A percentile compares a stretch with the other conserved stretches of the same genome.
Conservation (phyloP, 208 protist species). For the Dictyostelium gargantuum region DNA sequence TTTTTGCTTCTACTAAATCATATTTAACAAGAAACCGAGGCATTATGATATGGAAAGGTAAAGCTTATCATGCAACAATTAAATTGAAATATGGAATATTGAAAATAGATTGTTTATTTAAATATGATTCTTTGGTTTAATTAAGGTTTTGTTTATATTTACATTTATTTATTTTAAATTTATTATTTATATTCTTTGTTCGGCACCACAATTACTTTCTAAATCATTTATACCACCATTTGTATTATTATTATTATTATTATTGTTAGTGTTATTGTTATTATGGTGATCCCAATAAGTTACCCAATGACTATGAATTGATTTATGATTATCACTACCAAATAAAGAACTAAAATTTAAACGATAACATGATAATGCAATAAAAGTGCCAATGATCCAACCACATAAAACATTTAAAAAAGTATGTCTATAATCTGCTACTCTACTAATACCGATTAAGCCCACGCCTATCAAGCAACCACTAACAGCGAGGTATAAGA, state of each 20-base stretch:
- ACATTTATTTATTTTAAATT: too few species aligned
- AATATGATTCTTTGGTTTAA: too few species aligned
- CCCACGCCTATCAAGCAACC: neutral
- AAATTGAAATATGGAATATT: too few species aligned
- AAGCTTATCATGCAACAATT: too few species aligned
- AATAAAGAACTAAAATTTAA: slow-evolving; percentile 36
- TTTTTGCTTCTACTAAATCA: too few species aligned
- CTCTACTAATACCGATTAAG: neutral
- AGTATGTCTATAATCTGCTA: slow-evolving; percentile 26
- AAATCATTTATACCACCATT: neutral
- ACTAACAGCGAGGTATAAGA: neutral
- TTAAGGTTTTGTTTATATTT: too few species aligned
- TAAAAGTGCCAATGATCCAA: neutral
- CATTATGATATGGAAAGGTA: too few species aligned
- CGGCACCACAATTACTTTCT: neutral
- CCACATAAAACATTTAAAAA: slow-evolving; percentile 32
- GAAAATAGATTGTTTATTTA: too few species aligned
- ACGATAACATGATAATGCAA: neutral
- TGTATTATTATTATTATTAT: neutral
- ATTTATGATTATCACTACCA: slow-evolving; percentile 24
- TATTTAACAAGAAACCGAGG: too few species aligned
- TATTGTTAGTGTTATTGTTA: neutral
- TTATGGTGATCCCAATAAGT: neutral
- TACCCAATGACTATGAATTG: neutral
- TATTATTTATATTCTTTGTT: too few species aligned